phyloP scores from a whole-genome alignment of 768 basidiomycete species.

The Daedaleopsis sinensis region DNA sequence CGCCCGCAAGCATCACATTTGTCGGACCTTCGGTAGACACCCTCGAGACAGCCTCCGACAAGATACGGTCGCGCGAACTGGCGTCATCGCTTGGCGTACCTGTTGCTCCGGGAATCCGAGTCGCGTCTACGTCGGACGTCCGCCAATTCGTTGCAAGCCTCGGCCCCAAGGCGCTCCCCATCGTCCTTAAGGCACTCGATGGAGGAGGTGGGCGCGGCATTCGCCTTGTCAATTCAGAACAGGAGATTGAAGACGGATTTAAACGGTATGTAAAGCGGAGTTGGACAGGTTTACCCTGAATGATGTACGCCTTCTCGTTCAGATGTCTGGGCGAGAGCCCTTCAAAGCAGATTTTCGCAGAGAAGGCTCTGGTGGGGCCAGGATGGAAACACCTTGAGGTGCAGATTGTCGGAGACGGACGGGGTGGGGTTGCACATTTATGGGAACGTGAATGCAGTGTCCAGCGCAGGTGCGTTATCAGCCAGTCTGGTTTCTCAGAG shows the following conservation, averaged over 20 bases:
- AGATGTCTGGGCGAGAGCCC: conserved; percentile 19
- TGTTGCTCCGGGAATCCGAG: conserved; percentile 31
- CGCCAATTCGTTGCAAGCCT: conserved; percentile 22
- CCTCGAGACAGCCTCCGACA: conserved; percentile 26
- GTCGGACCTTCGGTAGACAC: conserved; percentile 31
- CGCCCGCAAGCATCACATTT: conserved; percentile 16
- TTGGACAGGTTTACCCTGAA: conserved; percentile 11
- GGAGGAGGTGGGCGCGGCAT: conserved; percentile 41
- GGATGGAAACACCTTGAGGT: conserved; percentile 42
- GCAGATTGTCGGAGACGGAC: conserved; percentile 37
- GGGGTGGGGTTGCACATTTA: conserved; percentile 31
- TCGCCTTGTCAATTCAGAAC: conserved; percentile 5
- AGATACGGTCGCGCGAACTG: conserved; percentile 31
- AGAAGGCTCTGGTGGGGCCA: conserved; percentile 33
- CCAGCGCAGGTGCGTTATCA: conserved; percentile 32
- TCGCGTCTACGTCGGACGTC: conserved; percentile 28
- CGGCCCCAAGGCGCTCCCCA: conserved; percentile 34
- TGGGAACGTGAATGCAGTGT: conserved; percentile 40
- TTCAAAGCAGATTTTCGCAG: conserved; percentile 29
- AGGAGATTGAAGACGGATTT: conserved; percentile 11
- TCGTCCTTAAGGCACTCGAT: conserved; percentile 38
- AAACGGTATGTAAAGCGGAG: not conserved
- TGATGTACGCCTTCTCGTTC: not conserved
- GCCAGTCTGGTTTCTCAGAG: not conserved
- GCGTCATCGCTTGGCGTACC: conserved; percentile 34